Evolutionary conservation across 495 filamentous ascomycete species (phyloP).

Genomic region (Xylaria acuta): DNA sequence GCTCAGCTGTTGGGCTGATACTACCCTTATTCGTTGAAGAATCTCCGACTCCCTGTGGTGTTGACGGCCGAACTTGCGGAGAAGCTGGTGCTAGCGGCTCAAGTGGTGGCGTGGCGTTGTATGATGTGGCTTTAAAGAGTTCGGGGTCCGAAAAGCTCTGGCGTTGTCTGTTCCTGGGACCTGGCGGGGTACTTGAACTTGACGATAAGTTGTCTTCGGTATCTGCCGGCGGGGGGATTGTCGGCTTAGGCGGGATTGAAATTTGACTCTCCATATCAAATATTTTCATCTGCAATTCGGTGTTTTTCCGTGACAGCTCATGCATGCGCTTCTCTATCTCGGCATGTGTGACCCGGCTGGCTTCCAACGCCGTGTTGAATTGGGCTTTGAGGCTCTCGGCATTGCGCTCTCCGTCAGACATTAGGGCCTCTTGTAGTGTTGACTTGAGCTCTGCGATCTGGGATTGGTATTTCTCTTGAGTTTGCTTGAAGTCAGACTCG

Average conservation of each 20-base stretch:
- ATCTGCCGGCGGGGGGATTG: slow-evolving; percentile 20
- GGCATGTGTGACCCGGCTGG: slow-evolving; percentile 47
- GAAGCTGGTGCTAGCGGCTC: slow-evolving; percentile 31
- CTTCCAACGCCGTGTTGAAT: slow-evolving; percentile 45
- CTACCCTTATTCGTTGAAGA: slow-evolving; percentile 41
- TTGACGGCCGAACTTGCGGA: slow-evolving; percentile 36
- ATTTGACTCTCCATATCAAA: slow-evolving; percentile 44
- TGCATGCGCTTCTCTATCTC: slow-evolving; percentile 52
- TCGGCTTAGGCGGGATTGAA: slow-evolving; percentile 28
- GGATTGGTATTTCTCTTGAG: slow-evolving; percentile 50
- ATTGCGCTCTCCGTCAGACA: slow-evolving; percentile 27
- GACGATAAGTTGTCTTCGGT: slow-evolving; percentile 32
- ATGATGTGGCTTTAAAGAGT: slow-evolving; percentile 39
- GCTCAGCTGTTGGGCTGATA: slow-evolving; percentile 52
- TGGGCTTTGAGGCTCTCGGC: slow-evolving; percentile 43
- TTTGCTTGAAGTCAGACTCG: slow-evolving; percentile 58
- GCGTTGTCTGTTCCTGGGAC: slow-evolving; percentile 33
- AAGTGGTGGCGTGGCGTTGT: slow-evolving; percentile 45
- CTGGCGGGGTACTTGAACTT: slow-evolving; percentile 31
- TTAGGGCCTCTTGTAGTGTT: slow-evolving; percentile 50
- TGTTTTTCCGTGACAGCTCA: slow-evolving; percentile 50
- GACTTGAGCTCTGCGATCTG: slow-evolving; percentile 51
- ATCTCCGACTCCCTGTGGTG: slow-evolving; percentile 38
- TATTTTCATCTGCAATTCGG: slow-evolving; percentile 43
- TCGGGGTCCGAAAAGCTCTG: slow-evolving; percentile 48